Conservation (phyloP, 352 stramenopile species). For the Phytophthora hibernalis region DNA sequence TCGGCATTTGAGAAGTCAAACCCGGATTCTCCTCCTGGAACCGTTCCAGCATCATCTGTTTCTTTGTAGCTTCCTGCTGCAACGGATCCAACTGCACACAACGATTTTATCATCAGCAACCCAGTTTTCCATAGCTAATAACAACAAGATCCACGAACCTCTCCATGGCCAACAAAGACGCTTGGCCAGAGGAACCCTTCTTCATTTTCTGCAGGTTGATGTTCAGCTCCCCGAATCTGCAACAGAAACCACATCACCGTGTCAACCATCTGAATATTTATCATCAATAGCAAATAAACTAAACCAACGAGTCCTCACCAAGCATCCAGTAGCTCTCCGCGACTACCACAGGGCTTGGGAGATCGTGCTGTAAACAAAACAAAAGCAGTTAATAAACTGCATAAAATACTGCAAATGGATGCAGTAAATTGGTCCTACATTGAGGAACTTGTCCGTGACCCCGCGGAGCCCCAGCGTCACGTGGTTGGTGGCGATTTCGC, state of each 20-base stretch:
- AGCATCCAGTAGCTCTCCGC: conserved; percentile 97
- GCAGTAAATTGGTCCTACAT: conserved; percentile 54
- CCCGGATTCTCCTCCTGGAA: conserved; percentile 99
- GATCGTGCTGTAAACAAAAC: conserved; percentile 79
- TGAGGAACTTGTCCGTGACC: conserved; percentile 92
- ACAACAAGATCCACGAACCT: conserved; percentile 42
- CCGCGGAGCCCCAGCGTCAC: conserved; percentile 91
- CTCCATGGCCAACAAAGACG: conserved; percentile 88
- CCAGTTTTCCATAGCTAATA: not conserved
- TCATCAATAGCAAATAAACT: not conserved
- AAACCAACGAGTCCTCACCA: conserved; percentile 42
- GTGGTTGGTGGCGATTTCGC: conserved; percentile 90
- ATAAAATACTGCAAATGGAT: not conserved
- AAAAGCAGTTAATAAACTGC: not conserved
- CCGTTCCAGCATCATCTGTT: conserved; percentile 97
- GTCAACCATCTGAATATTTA: not conserved
- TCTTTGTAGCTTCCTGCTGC: conserved; percentile 93
- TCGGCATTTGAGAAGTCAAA: conserved; percentile 98
- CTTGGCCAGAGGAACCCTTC: conserved; percentile 94
- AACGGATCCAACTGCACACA: conserved; percentile 85
- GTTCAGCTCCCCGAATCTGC: conserved; percentile 88
- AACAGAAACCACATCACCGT: not conserved
- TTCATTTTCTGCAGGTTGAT: conserved; percentile 97
- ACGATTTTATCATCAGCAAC: not conserved
- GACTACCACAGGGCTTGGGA: conserved; percentile 92